Percentiles rank a stretch among this genome's conserved stretches.
These are phyloP conservation scores for Euphrasia confusa DNA, from an alignment of 257 asterid species.

Conservation along the genomic window DNA sequence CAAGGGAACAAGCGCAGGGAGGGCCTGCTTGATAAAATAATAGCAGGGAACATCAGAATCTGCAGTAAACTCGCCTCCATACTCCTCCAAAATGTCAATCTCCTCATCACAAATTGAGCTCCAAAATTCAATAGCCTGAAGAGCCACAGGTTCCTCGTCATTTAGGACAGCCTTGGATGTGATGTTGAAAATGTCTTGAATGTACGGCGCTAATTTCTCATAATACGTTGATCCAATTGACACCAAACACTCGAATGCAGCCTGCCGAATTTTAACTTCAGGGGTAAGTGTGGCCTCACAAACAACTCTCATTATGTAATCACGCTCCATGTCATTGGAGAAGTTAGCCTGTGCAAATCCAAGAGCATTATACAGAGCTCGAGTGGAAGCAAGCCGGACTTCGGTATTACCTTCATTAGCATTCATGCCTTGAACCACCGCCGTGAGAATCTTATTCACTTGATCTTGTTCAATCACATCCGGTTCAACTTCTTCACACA, in stretches of 20 bases:
- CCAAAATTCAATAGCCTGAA: slow-evolving; percentile 67
- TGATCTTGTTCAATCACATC: slow-evolving; percentile 55
- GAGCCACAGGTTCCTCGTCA: slow-evolving; percentile 59
- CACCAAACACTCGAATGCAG: slow-evolving; percentile 53
- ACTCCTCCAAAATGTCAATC: slow-evolving; percentile 57
- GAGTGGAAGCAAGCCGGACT: slow-evolving; percentile 51
- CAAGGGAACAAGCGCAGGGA: slow-evolving; percentile 60
- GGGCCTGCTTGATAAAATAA: slow-evolving; percentile 60
- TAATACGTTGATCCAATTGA: slow-evolving; percentile 50
- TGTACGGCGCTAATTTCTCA: slow-evolving; percentile 48
- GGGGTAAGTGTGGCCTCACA: slow-evolving; percentile 53
- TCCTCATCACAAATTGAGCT: slow-evolving; percentile 67
- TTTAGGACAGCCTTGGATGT: slow-evolving; percentile 57
- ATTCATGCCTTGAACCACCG: slow-evolving; percentile 58
- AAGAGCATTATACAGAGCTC: slow-evolving; percentile 51
- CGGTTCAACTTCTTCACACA: slow-evolving; percentile 55
- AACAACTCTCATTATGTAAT: slow-evolving; percentile 58
- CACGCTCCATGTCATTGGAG: slow-evolving; percentile 53
- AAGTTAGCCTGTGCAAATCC: slow-evolving; percentile 57
- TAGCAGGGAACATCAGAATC: slow-evolving; percentile 60
- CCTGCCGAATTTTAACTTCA: slow-evolving; percentile 46
- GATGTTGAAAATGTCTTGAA: slow-evolving; percentile 49
- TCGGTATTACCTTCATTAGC: slow-evolving; percentile 44
- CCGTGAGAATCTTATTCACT: slow-evolving; percentile 54
- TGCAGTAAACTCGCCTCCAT: slow-evolving; percentile 49